Conservation (phyloP, 768 basidiomycete genomes). For the Rossbeevera mucosa region DNA sequence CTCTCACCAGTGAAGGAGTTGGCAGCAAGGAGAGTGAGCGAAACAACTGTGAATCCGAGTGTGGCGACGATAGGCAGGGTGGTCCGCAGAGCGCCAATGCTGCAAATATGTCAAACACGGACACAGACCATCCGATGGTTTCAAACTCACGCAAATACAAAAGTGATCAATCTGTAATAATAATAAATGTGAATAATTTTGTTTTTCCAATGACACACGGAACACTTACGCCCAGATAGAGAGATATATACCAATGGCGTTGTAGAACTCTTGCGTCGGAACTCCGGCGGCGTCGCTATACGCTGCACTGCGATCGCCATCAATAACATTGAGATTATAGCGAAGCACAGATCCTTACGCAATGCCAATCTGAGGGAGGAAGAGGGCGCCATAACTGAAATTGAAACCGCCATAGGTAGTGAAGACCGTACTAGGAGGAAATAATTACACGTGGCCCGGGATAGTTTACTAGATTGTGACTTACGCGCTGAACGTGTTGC, state of each 20-base stretch:
- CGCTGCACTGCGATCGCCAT: constrained; percentile 14
- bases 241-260: constrained; percentile 27
- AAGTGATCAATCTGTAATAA: constrained; percentile 19
- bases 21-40: constrained; percentile 22
- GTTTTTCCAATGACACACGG: background rate
- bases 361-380: constrained; percentile 23
- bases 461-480: background rate
- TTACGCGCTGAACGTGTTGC: constrained; percentile 27
- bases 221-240: constrained; percentile 22
- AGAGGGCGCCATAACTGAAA: constrained; percentile 26
- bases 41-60: constrained; percentile 19
- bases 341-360: constrained; percentile 14
- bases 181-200: background rate
- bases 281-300: constrained; percentile 22
- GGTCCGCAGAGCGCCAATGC: constrained; percentile 26
- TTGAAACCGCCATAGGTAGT: constrained; percentile 29
- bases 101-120: background rate
- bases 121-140: background rate
- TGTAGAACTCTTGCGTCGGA: constrained; percentile 21
- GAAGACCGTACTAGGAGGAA: constrained; percentile 21
- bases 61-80: constrained; percentile 21
- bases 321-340: background rate
- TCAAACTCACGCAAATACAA: constrained; percentile 21
- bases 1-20: constrained; percentile 27
- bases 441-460: background rate